A percentile compares a stretch with the other conserved stretches of the same genome.
Evolutionary conservation across 352 stramenopile species (phyloP).

Genomic region (Globisporangium polare): DNA sequence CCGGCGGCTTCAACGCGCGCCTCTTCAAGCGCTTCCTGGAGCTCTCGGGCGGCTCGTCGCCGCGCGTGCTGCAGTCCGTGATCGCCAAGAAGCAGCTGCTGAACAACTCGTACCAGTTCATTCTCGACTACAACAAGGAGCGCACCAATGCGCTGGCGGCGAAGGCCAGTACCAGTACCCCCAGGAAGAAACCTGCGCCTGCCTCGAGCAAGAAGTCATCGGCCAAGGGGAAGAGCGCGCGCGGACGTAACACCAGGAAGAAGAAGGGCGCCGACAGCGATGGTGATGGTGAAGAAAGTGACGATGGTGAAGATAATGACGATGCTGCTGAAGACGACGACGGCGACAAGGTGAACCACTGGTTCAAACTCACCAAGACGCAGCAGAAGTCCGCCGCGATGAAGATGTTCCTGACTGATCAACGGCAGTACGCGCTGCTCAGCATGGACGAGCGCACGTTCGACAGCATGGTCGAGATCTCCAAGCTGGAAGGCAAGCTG

Average conservation of each 20-base stretch:
- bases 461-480: conserved; percentile 10
- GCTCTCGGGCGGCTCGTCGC: conserved; percentile 6
- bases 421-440: conserved; percentile 12
- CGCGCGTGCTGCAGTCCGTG: conserved; percentile 6
- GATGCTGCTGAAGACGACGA: neutral
- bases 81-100: conserved; percentile 17
- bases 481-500: conserved; percentile 9
- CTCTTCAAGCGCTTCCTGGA: conserved; percentile 10
- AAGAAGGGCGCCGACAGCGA: neutral
- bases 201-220: neutral
- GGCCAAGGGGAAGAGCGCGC: neutral
- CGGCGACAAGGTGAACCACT: conserved; percentile 4
- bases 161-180: neutral
- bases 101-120: conserved; percentile 16
- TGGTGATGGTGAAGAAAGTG: neutral
- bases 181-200: neutral
- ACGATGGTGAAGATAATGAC: neutral
- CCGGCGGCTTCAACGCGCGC: conserved; percentile 12
- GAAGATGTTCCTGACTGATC: conserved; percentile 4
- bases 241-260: neutral
- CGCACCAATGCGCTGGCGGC: neutral
- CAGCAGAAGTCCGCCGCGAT: conserved; percentile 4
- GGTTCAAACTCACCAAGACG: conserved; percentile 10
- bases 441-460: conserved; percentile 10
- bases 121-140: conserved; percentile 4